phyloP scores from a whole-genome alignment of 2,329 filamentous ascomycete species.

The Fusarium sp. region DNA sequence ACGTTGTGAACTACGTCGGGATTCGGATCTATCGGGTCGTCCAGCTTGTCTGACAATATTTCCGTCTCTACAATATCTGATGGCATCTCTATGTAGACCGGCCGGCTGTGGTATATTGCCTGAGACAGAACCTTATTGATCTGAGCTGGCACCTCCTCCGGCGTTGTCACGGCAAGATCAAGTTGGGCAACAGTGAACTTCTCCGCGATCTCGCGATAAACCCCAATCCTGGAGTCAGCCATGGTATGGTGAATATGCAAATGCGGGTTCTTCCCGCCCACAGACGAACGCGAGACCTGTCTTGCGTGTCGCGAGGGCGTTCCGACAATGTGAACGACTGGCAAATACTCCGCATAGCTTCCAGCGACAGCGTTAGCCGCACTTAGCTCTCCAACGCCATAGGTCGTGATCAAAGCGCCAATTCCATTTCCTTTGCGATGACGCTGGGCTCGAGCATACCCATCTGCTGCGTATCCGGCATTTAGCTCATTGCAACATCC shows the following conservation, averaged over 20 bases:
- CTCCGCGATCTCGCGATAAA: conserved; percentile 6
- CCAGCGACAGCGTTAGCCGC: conserved; percentile 16
- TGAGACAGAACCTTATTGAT: background rate
- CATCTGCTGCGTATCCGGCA: conserved; percentile 20
- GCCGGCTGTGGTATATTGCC: background rate
- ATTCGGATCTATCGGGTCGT: background rate
- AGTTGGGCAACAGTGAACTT: conserved; percentile 11
- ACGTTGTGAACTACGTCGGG: fast-evolving
- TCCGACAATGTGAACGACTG: conserved; percentile 11
- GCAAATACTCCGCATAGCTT: conserved; percentile 13
- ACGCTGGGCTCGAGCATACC: conserved; percentile 7
- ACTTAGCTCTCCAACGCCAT: conserved; percentile 11
- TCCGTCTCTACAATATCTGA: background rate
- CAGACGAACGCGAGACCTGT: fast-evolving
- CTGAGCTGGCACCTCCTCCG: background rate
- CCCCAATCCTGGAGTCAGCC: background rate
- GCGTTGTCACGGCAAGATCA: background rate
- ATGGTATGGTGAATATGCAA: conserved; percentile 11
- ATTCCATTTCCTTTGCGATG: background rate
- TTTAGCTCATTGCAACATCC: conserved; percentile 23
- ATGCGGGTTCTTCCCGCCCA: background rate
- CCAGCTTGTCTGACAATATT: background rate
- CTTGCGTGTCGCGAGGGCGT: background rate
- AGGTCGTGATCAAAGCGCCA: conserved; percentile 2
- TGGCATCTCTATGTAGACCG: conserved; percentile 10